Evolutionary conservation across 2,329 filamentous ascomycete genomes (phyloP), one percentile per base, ranked within the genome.

Genomic region (Paecilomyces sp.): DNA sequence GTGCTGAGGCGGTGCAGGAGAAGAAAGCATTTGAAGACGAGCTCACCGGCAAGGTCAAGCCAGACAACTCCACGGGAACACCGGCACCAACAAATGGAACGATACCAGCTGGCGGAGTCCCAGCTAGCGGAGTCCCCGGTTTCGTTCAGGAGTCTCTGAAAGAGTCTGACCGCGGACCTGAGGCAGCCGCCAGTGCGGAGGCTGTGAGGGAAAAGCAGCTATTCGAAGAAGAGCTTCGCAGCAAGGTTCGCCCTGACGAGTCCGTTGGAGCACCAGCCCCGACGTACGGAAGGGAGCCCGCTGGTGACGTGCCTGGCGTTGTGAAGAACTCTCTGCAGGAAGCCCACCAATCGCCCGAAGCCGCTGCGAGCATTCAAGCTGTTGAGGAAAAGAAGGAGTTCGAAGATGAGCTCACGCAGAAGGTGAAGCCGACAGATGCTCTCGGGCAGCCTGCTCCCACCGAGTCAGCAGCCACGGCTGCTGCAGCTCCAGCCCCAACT

Each of bases 21-120:
- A 91, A 91, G 83, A 83, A 83, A 71, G 80, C 77, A 12, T 81
- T 90, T 3, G 89, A 92, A 77, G 74, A 82, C n/a, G 87, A 92
- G 76, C 79, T 92, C 11, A 76, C 91, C 58, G 81, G 84, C 64
- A 84, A 89, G 36, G 66, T 74, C n/a, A 61, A 68, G 6, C 58
- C 61, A 1, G 60, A 61, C 24, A 63, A 72, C 1, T 62, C 63
- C 5, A 58, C 63, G 28, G 72, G 72, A 11, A 65, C 67, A 41
- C 75, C 76, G 1, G 75, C 74, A 15, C 62, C 62, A 5, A 61
- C 62, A 11, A 65, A 63, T 54, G 63, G 64, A 22, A 63, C 61
- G 22, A 33, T 33, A 9, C 8, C 31, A 12, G 31, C 31, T 8
- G 57, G 58, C 58, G 73, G 25, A 82, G 80, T 79, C 62, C 88